phyloP scores from a whole-genome alignment of 345 rosid species.

The Cardamine chenopodiifolia region DNA sequence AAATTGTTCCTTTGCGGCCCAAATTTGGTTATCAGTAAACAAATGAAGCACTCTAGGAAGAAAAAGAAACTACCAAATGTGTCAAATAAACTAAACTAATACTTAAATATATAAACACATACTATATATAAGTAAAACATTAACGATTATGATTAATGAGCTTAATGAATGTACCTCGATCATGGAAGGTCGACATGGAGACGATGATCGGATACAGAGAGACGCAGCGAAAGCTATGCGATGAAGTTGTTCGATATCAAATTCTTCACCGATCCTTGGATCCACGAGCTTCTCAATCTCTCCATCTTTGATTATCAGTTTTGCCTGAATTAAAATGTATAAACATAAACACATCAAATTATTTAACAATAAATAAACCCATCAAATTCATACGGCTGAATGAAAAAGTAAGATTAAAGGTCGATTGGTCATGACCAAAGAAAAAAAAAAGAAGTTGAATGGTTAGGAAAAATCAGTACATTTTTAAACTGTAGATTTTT shows the following conservation, averaged over 20 bases:
- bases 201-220: slow-evolving; percentile 77
- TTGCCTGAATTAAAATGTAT: slow-evolving; percentile 57
- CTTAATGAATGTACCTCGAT: slow-evolving; percentile 60
- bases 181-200: slow-evolving; percentile 87
- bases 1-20: slow-evolving; percentile 9
- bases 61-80: slow-evolving; percentile 15
- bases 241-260: slow-evolving; percentile 58
- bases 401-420: background rate
- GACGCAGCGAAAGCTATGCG: slow-evolving; percentile 82
- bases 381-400: background rate
- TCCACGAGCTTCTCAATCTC: slow-evolving; percentile 69
- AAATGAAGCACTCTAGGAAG: background rate
- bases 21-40: background rate
- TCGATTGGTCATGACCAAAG: too few species aligned
- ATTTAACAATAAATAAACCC: background rate
- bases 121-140: too few species aligned
- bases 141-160: background rate
- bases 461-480: background rate
- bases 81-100: slow-evolving; percentile 4
- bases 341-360: background rate
- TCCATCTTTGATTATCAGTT: slow-evolving; percentile 64
- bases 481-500: background rate
- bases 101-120: too few species aligned
- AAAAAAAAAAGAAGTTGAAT: too few species aligned
- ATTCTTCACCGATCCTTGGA: slow-evolving; percentile 74